Percentiles rank a stretch among this genome's conserved stretches.
Conservation (phyloP, 139 green algal species). For the Pseudopediastrum boryanum region DNA sequence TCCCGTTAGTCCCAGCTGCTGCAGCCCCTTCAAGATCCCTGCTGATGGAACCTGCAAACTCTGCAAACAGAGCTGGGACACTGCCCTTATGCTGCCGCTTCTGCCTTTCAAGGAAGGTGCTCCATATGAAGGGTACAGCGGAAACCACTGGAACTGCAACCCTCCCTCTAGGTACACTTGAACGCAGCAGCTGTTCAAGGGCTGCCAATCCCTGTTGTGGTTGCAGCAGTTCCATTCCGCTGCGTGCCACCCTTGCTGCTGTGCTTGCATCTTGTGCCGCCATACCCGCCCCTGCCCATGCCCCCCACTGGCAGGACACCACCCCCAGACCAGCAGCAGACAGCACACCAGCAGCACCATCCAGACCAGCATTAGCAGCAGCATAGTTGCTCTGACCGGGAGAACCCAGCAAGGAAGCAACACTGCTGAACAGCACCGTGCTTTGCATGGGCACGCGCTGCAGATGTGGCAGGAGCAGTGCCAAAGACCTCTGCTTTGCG, state of each 20-base stretch:
- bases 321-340: background rate
- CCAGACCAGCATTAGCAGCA: slow-evolving; percentile 76
- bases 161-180: too few relatives aligned
- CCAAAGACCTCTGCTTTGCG: slow-evolving; percentile 53
- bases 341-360: slow-evolving; percentile 39
- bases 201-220: slow-evolving; percentile 51
- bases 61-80: background rate
- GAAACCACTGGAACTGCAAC: too few relatives aligned
- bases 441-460: slow-evolving; percentile 32
- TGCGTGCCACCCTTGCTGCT: slow-evolving; percentile 49
- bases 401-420: slow-evolving; percentile 82
- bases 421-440: slow-evolving; percentile 86
- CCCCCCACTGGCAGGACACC: slow-evolving; percentile 57
- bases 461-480: background rate
- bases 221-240: slow-evolving; percentile 64
- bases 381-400: slow-evolving; percentile 86
- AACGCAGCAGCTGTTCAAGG: slow-evolving; percentile 36
- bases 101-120: slow-evolving; percentile 35
- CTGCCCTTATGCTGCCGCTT: too few relatives aligned
- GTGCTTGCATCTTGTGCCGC: slow-evolving; percentile 44
- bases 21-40: background rate
- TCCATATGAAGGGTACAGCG: slow-evolving; percentile 55
- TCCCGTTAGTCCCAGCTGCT: background rate
- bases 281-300: slow-evolving; percentile 51
- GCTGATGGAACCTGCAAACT: too few relatives aligned